A percentile compares a stretch with the other conserved stretches of the same genome.
Evolutionary conservation across 768 basidiomycete genomes (phyloP).

Genomic region (Boletus huronensis): DNA sequence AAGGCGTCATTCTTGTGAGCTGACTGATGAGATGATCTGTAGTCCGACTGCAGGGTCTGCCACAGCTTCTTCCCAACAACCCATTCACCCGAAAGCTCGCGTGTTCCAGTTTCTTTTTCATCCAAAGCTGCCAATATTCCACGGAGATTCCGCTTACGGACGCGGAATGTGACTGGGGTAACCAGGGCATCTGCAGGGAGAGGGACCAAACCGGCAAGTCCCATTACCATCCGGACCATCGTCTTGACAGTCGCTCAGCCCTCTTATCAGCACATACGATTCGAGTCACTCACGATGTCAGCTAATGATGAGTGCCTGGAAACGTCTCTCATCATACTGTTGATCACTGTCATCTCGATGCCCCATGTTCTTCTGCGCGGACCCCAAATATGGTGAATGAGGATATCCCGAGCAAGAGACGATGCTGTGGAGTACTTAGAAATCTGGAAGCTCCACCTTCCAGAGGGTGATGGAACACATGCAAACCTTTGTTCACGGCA

Average conservation of each 20-base stretch:
- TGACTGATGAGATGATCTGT: slow-evolving; percentile 48
- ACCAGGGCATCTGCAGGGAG: slow-evolving; percentile 90
- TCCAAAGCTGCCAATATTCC: slow-evolving; percentile 82
- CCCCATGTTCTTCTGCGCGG: slow-evolving; percentile 92
- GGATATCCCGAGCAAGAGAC: slow-evolving; percentile 57
- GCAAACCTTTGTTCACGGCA: slow-evolving; percentile 61
- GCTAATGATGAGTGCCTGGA: slow-evolving; percentile 78
- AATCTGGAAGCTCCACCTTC: not conserved
- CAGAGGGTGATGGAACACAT: not conserved
- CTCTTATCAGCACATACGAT: not conserved
- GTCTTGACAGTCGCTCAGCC: slow-evolving; percentile 31
- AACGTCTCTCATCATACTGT: slow-evolving; percentile 81
- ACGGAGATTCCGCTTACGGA: slow-evolving; percentile 64
- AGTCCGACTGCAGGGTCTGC: slow-evolving; percentile 80
- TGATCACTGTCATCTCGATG: slow-evolving; percentile 87
- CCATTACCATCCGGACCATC: slow-evolving; percentile 61
- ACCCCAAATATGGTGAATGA: slow-evolving; percentile 80
- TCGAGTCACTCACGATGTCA: slow-evolving; percentile 60
- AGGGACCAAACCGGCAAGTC: slow-evolving; percentile 77
- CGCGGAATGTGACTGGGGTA: slow-evolving; percentile 90
- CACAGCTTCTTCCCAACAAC: slow-evolving; percentile 91
- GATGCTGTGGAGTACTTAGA: slow-evolving; percentile 21
- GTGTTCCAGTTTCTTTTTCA: slow-evolving; percentile 64
- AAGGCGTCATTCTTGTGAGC: slow-evolving; percentile 17
- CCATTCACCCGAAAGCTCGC: slow-evolving; percentile 94